Percentiles rank a stretch among this genome's conserved stretches.
Evolutionary conservation across 2,329 filamentous ascomycete species (phyloP).

Genomic region (Colletotrichum higginsianum): DNA sequence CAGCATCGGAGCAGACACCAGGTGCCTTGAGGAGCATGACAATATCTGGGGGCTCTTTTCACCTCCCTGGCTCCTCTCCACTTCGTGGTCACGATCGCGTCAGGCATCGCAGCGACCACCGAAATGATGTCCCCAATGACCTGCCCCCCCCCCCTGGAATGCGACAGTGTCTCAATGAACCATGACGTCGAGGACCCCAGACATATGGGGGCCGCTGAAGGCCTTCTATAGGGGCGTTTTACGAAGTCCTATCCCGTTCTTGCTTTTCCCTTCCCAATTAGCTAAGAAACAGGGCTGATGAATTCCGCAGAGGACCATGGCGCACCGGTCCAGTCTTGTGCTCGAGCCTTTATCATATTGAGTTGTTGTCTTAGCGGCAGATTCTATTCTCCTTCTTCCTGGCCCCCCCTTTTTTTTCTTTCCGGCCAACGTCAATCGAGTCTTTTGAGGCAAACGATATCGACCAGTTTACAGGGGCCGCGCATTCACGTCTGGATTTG

Average conservation of each 20-base stretch:
- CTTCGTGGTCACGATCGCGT: no score
- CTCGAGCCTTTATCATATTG: not conserved
- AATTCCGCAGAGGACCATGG: constrained; percentile 23
- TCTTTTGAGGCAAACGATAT: not conserved
- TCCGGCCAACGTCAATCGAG: not conserved
- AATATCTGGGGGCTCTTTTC: not conserved
- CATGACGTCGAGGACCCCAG: not conserved
- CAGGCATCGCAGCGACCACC: not conserved
- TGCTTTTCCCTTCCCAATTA: not conserved
- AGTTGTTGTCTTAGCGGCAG: not conserved
- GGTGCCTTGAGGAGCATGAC: not conserved
- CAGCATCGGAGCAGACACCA: not conserved
- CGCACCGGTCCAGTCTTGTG: not conserved
- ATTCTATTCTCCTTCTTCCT: constrained; percentile 4
- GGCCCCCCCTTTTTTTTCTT: not conserved
- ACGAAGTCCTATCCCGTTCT: constrained; percentile 2
- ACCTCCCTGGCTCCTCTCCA: not conserved
- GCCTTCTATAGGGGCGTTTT: constrained; percentile 11
- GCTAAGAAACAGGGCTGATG: constrained; percentile 18
- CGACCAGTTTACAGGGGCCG: not conserved
- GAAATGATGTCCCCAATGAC: not conserved
- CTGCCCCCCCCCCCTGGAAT: not conserved
- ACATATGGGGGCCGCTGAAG: constrained; percentile 3
- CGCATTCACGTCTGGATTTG: not conserved
- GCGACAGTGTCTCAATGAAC: not conserved